Evolutionary conservation across 306 rosid species (phyloP).

Genomic region (Citrullus amarus): DNA sequence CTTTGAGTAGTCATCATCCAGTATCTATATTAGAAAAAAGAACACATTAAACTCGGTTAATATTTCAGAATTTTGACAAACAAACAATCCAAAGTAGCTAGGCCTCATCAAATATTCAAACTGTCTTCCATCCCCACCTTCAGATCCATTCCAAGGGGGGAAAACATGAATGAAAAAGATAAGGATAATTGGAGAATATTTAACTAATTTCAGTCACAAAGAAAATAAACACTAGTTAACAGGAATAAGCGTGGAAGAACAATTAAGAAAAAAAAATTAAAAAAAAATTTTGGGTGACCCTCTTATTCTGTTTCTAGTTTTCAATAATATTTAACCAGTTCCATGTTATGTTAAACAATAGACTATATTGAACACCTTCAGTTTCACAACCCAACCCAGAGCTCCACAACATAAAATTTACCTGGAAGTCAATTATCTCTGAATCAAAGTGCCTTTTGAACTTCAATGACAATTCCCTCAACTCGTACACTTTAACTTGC

Average conservation of each 20-base stretch:
- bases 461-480: constrained; percentile 70
- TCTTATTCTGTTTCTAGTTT: background rate
- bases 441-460: constrained; percentile 89
- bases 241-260: background rate
- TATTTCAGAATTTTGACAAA: background rate
- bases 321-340: background rate
- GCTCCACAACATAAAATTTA: constrained; percentile 10
- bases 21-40: constrained; percentile 32
- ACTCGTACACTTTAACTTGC: constrained; percentile 80
- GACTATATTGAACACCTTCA: background rate
- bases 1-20: constrained; percentile 81
- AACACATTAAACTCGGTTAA: background rate
- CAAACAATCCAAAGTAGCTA: background rate
- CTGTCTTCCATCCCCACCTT: background rate
- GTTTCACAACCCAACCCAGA: background rate
- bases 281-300: background rate
- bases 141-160: background rate
- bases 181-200: background rate
- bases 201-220: background rate
- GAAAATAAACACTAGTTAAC: background rate
- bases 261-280: background rate
- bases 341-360: background rate
- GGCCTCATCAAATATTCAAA: background rate
- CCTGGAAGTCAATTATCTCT: constrained; percentile 90
- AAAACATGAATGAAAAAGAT: background rate